Base-by-base conservation (phyloP, 1,284 basidiomycete species). In the Ceratobasidium sp. region DNA sequence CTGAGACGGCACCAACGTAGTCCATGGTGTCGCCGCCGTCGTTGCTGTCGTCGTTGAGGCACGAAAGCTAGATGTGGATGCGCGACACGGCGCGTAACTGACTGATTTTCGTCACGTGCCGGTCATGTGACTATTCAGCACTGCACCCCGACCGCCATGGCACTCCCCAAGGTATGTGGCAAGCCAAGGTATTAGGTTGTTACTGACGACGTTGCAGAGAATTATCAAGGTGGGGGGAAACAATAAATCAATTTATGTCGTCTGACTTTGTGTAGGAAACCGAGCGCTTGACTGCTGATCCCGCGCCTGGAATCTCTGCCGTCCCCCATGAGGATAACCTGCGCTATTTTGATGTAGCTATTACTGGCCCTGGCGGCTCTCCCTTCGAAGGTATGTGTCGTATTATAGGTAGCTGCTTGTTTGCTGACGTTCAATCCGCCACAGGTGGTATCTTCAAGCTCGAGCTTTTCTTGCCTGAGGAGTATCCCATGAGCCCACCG, bases 401-500 rank as follows among this genome's bases (percentile, higher is more conserved):
- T 50, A 31, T 31, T 27, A 44, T 57, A n/a, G 60, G 24, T 19
- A 41, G 36, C 4, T 53, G 54, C 31, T 29, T 64, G 48, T 33
- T 15, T 66, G 60, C 44, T 63, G 41, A 45, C 56, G 47, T 41
- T 54, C 19, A 29, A 22, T 60, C 19, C 65, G 50, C 47, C 27
- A 29, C 76, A 98, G 97, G 91, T 80, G 98, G 98, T 31, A 86
- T 93, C 19, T 99, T 99, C 87, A 94, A 92, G 80, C 88, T 99
- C 45, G 98, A 99, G 84, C 87, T 99, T 59, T 99, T 99, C 86
- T 86, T 99, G 56, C 97, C 98, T 1, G 97, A 99, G 83, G 97
- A 99, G 82, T 99, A 99, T 84, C 97, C 97, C 1, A 99, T 99
- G 97, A 94, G 93, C 67, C 97, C 98, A 0, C 98, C 98, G 41